Conservation (phyloP, 495 filamentous ascomycete species). For the Aspergillus mulundensis region DNA sequence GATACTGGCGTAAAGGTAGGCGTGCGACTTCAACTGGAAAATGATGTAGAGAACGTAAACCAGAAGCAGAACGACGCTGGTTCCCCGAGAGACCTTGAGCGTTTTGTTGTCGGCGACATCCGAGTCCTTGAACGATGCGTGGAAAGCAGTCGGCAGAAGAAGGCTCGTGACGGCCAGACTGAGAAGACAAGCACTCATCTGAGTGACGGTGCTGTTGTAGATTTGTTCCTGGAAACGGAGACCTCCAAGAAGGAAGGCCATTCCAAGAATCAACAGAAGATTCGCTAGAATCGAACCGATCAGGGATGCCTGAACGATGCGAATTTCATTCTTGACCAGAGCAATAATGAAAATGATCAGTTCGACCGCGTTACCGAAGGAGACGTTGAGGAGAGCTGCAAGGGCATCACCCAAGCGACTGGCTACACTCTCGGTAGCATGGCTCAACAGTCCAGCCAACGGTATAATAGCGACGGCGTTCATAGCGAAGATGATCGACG, state of each 20-base stretch:
- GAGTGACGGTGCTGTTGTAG: slow-evolving; percentile 91
- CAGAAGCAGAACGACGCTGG: slow-evolving; percentile 80
- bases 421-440: slow-evolving; percentile 81
- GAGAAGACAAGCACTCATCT: slow-evolving; percentile 91
- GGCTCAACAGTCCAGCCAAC: slow-evolving; percentile 70
- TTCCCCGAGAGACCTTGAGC: slow-evolving; percentile 81
- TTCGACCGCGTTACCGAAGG: slow-evolving; percentile 87
- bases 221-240: slow-evolving; percentile 87
- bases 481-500: slow-evolving; percentile 64
- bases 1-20: slow-evolving; percentile 86
- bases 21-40: slow-evolving; percentile 88
- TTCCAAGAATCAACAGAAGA: slow-evolving; percentile 80
- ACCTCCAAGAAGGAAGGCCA: slow-evolving; percentile 84
- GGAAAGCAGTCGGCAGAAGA: slow-evolving; percentile 82
- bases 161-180: slow-evolving; percentile 86
- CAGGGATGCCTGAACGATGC: slow-evolving; percentile 83
- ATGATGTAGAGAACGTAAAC: slow-evolving; percentile 82
- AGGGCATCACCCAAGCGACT: slow-evolving; percentile 73
- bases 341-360: slow-evolving; percentile 65
- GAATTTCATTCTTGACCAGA: slow-evolving; percentile 64
- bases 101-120: slow-evolving; percentile 61
- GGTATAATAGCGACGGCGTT: slow-evolving; percentile 83
- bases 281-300: slow-evolving; percentile 87
- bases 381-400: slow-evolving; percentile 79
- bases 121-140: slow-evolving; percentile 72